Evolutionary conservation across 805 yeast species (phyloP), one percentile per base, ranked within the genome.

Genomic region (Lachancea waltii): DNA sequence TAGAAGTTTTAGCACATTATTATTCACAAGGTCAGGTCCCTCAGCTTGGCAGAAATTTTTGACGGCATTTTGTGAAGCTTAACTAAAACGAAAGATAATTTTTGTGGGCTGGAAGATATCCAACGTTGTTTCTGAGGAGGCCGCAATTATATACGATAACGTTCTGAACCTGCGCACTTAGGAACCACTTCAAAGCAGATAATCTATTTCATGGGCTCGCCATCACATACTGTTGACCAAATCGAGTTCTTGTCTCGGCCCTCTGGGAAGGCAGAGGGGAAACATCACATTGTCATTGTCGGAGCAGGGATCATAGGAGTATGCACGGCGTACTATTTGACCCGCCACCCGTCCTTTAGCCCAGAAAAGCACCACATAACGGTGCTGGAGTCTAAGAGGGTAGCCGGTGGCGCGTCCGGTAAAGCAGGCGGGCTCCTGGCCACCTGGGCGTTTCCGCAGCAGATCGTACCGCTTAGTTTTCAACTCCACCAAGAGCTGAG

Each of bases 271-370:
- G 45, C 47, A 19, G 63, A 72, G 45, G 81, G 77, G 17, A 84
- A 83, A 53, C 72, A 78, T 24, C 94, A 85, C 56, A 84, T 84
- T 41, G 73, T 85, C 43, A 81, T 86, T 30, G 92, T 85, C 17
- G 95, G 95, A 17, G 97, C 95, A 0, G 98, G 98, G 16, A 90
- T 90, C 51, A 83, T 90, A 26, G 98, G 98, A 26, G 95, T 86
- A 6, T 85, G 95, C 57, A 85, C 92, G 1, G 97, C 97, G 1
- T 92, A 84, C 62, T 90, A 80, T 53, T 60, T 92, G 27, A 83
- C 92, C 2, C 73, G 73, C 41, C 97, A 90, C 59, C 90, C 95
- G 2, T 71, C 73, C 39, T 90, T 79, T 59, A 81, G 82, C 50
- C 76, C 84, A 0, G 65, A 68, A 22, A 79, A 75, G 41, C 79